These are phyloP conservation scores for Colletotrichum cordylinicola DNA, from an alignment of 2,329 filamentous ascomycete species.

Conservation along the genomic window DNA sequence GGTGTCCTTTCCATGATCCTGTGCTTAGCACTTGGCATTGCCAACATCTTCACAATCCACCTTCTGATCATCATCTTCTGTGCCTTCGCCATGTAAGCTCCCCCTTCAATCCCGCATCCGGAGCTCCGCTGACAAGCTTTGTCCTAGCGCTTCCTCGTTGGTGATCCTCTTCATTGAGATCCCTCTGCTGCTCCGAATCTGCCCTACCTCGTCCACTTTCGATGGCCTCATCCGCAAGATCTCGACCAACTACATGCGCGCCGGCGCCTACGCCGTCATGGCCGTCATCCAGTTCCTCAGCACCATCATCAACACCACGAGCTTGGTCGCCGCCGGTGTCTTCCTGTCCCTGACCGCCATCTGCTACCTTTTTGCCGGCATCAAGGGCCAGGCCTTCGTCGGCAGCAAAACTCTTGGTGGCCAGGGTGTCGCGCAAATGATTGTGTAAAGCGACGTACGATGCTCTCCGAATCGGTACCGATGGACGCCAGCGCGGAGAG, in stretches of 20 bases:
- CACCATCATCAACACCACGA: conserved; percentile 67
- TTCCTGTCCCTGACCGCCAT: conserved; percentile 77
- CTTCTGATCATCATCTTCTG: conserved; percentile 56
- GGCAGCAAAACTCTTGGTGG: conserved; percentile 97
- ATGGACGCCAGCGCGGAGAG: background rate
- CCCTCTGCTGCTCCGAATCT: conserved; percentile 94
- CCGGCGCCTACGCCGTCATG: conserved; percentile 84
- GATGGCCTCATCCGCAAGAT: conserved; percentile 89
- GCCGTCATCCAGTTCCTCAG: conserved; percentile 85
- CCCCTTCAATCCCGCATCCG: background rate
- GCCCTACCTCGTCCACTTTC: conserved; percentile 90
- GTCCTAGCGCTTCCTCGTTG: conserved; percentile 69
- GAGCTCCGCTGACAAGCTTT: background rate
- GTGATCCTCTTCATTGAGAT: conserved; percentile 88
- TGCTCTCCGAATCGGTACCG: background rate
- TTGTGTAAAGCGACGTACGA: conserved; percentile 67
- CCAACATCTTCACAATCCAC: conserved; percentile 67
- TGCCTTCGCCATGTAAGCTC: conserved; percentile 58
- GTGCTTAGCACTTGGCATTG: conserved; percentile 72
- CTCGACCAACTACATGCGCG: conserved; percentile 97
- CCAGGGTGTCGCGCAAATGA: conserved; percentile 95
- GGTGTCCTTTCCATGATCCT: conserved; percentile 75
- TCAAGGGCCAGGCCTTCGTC: conserved; percentile 86
- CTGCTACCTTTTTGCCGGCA: conserved; percentile 81
- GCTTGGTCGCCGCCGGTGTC: conserved; percentile 85